Evolutionary conservation across 1,284 basidiomycete species (phyloP), one percentile per base, ranked within the genome.

Genomic region (Moesziomyces sp.): DNA sequence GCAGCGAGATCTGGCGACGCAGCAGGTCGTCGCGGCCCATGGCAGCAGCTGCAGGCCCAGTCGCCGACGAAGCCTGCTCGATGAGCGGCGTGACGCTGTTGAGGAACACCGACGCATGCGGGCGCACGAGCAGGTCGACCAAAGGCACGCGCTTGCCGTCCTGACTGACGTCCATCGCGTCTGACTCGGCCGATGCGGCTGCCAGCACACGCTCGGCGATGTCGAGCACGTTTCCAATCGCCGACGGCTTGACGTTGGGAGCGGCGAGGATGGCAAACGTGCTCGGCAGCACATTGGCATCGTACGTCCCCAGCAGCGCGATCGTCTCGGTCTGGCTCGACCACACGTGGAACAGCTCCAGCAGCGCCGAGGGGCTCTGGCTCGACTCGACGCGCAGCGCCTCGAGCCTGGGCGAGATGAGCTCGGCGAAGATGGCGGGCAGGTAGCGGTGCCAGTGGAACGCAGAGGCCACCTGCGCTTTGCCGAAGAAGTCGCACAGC

Each of bases 261-360:
- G 92, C 91, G 2, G 91, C 86, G 34, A 99, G 86, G 79, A 93
- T 94, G 53, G 89, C 89, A 82, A 92, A 94, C 1, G 95, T 86
- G 81, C 92, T 91, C 6, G 90, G 90, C 16, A 99, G 85, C 2
- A 92, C 87, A 1, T 87, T 86, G 0, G 86, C 75, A 80, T 98
- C 92, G 80, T 90, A 91, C 19, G 88, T 85, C 47, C 91, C 89
- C 21, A 98, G 87, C 80, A 89, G 89, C 5, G 81, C 81, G 11
- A 89, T 87, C 60, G 90, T 89, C 11, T 90, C 87, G 0, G 86
- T 85, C 26, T 88, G 87, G 10, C 86, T 83, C 0, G 92, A 89
- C 91, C 96, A 97, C 3, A 89, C 87, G 64, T 90, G 88, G 84
- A 98, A 92, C 1, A 99, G 87, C 38, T 97, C 93, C 44, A 99